Percentiles rank a stretch among this genome's conserved stretches.
phyloP scores from a whole-genome alignment of 768 basidiomycete genomes.

The Lactifluus rugatus region DNA sequence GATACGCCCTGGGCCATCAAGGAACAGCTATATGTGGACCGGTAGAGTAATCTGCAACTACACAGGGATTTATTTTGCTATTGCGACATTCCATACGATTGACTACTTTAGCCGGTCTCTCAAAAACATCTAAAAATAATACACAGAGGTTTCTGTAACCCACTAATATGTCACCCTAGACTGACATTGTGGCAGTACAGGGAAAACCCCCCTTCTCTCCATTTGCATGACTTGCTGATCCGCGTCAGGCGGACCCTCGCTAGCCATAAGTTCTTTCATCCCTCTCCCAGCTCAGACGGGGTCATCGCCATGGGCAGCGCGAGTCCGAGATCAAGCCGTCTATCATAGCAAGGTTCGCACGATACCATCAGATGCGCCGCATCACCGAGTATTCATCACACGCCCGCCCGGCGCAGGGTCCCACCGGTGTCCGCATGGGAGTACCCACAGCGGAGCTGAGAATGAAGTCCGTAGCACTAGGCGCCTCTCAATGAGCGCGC shows the following conservation, averaged over 20 bases:
- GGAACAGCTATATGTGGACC: constrained; percentile 39
- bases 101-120: not conserved
- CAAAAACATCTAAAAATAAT: not conserved
- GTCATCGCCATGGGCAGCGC: constrained; percentile 8
- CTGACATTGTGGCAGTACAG: not conserved
- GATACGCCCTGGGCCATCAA: constrained; percentile 55
- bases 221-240: not conserved
- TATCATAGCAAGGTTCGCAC: constrained; percentile 28
- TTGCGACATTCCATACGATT: not conserved
- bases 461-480: constrained; percentile 7
- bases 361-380: constrained; percentile 32
- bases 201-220: not conserved
- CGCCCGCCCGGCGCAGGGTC: constrained; percentile 9
- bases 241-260: not conserved
- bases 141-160: not conserved
- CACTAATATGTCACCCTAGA: not conserved
- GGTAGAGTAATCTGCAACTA: not conserved
- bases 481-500: constrained; percentile 14
- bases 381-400: constrained; percentile 27
- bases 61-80: not conserved
- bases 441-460: constrained; percentile 16
- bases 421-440: constrained; percentile 16
- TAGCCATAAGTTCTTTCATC: constrained; percentile 1
- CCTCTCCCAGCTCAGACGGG: not conserved
- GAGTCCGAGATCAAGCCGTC: constrained; percentile 21